Base-by-base conservation (phyloP, 208 protist species). In the Wallacemonas sp. region DNA sequence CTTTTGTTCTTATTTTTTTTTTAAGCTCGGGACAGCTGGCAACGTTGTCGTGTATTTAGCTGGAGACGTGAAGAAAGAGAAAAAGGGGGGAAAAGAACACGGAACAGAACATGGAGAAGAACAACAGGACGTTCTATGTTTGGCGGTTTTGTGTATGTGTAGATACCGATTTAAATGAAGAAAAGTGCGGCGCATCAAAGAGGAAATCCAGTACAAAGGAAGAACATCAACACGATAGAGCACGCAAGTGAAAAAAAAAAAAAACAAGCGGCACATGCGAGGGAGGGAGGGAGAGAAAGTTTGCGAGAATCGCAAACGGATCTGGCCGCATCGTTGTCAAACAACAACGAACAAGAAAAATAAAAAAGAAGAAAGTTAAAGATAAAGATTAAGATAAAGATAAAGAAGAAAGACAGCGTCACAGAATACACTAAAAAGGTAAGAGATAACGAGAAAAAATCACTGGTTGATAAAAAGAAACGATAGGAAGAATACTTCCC, bases 11-110 rank as follows among this genome's bases (percentile, higher is more conserved):
- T n/a, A n/a, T n/a, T n/a, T n/a, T n/a, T n/a, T n/a, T n/a, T n/a
- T n/a, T n/a, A n/a, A n/a, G n/a, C n/a, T n/a, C n/a, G n/a, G n/a
- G n/a, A n/a, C n/a, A n/a, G n/a, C n/a, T n/a, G n/a, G n/a, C n/a
- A n/a, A n/a, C n/a, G n/a, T n/a, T n/a, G n/a, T n/a, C n/a, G n/a
- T n/a, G n/a, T n/a, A n/a, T n/a, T n/a, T n/a, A n/a, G n/a, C n/a
- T n/a, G 26, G 17, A 22, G 27, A 6, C 17, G 53, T 46, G 58
- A 63, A 39, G 24, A n/a, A n/a, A n/a, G 44, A 19, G 19, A 49
- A 39, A 58, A 34, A 19, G 34, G 11, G 47, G 24, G 34, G 59
- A 55, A 78, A 8, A 78, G 51, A 66, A 66, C 22, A 12, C 21
- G n/a, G n/a, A 39, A 58, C 5, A 47, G 22, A 38, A 62, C 26